Percentiles rank a stretch among this genome's conserved stretches.
Evolutionary conservation across 108 stramenopile species (phyloP).

Genomic region (Skeletonema grethae): DNA sequence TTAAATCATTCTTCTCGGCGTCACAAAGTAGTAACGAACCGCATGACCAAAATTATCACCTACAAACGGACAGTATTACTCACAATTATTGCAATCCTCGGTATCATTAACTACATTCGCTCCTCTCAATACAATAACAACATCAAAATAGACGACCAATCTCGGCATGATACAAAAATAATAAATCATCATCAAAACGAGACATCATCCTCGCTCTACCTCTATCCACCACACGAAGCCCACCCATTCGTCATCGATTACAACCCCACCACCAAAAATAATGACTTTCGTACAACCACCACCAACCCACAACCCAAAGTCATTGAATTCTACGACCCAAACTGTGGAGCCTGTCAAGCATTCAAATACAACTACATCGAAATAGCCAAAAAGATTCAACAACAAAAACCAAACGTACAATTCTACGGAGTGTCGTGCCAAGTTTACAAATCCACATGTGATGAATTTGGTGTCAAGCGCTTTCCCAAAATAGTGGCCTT

Average conservation of each 20-base stretch:
- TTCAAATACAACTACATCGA: constrained; percentile 33
- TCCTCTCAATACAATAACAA: background rate
- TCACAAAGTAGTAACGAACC: background rate
- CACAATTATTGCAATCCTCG: background rate
- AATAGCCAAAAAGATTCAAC: constrained; percentile 16
- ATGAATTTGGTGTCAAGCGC: background rate
- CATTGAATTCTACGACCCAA: constrained; percentile 36
- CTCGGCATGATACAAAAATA: background rate
- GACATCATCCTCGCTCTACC: constrained; percentile 13
- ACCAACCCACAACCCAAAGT: constrained; percentile 27
- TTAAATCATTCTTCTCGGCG: background rate
- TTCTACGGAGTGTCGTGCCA: constrained; percentile 37
- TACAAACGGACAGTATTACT: background rate
- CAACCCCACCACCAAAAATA: background rate
- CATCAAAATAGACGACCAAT: background rate
- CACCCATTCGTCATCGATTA: constrained; percentile 23
- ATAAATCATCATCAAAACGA: too few relatives aligned
- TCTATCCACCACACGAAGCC: constrained; percentile 20
- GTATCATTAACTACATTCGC: background rate
- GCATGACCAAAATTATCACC: background rate
- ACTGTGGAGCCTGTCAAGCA: constrained; percentile 30
- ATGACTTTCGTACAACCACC: constrained; percentile 17
- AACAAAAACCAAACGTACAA: constrained; percentile 14
- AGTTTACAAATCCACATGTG: constrained; percentile 3
- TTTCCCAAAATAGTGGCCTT: constrained; percentile 32